These are phyloP conservation scores for Penicillium dipodomyicola DNA, from an alignment of 495 filamentous ascomycete genomes.

Conservation along the genomic window DNA sequence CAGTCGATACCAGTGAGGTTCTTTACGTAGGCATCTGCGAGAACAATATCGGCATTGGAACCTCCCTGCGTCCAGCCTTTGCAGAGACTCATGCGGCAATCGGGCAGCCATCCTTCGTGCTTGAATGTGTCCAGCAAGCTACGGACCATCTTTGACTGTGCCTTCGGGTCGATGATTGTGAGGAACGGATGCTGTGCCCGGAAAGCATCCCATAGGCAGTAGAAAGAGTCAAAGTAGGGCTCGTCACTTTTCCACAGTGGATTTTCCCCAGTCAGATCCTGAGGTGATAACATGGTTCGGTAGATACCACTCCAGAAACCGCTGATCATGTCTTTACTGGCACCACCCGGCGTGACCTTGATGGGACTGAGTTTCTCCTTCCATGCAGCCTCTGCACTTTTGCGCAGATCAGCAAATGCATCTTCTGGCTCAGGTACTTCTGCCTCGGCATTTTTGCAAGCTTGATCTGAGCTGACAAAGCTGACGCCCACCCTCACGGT, in stretches of 20 bases:
- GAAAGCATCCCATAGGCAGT: conserved; percentile 75
- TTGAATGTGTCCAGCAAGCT: conserved; percentile 70
- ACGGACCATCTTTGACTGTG: conserved; percentile 63
- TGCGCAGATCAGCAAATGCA: conserved; percentile 53
- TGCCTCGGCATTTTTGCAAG: conserved; percentile 62
- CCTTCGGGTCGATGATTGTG: conserved; percentile 63
- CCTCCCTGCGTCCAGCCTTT: conserved; percentile 77
- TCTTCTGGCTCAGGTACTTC: conserved; percentile 60
- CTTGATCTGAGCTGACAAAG: conserved; percentile 64
- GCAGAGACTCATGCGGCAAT: conserved; percentile 64
- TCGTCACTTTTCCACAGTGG: conserved; percentile 67
- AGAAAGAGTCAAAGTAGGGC: conserved; percentile 77
- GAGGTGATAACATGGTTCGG: conserved; percentile 69
- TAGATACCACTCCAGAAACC: conserved; percentile 73
- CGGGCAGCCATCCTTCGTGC: conserved; percentile 67
- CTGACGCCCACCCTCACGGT: conserved; percentile 66
- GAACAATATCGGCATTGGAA: conserved; percentile 71
- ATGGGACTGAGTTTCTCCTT: conserved; percentile 60
- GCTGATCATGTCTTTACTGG: conserved; percentile 50
- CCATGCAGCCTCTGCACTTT: conserved; percentile 57
- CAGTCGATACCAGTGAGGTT: conserved; percentile 65
- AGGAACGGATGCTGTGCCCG: conserved; percentile 67
- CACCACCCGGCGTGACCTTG: conserved; percentile 52
- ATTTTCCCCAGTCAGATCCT: conserved; percentile 78
- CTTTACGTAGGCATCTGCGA: conserved; percentile 69